Base-by-base conservation (phyloP, 108 stramenopile species). In the Conticribra guillardii region DNA sequence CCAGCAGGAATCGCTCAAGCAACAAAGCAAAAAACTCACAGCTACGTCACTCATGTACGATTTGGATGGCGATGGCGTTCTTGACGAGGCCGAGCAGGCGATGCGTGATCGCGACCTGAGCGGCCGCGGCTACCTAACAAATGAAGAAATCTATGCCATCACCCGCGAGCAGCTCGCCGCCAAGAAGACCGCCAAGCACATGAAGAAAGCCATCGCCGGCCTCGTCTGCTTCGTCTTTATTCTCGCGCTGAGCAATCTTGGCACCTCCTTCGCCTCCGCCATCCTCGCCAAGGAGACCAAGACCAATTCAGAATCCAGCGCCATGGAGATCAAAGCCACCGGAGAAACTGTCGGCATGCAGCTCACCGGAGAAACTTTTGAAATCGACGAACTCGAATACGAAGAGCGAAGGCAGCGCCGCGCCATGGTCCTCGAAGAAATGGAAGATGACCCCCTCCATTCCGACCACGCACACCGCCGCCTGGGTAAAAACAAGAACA, bases 231-330 rank as follows among this genome's bases (percentile, higher is more conserved):
- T 65, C 22, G 32, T 52, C 18, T 3, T 65, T 22, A 34, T 65
- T 14, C 51, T 65, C 1, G 29, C 64, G 18, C 29, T 65, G 51
- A 23, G 21, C 31, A 65, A 65, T 22, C 19, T 65, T 29, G 64
- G 64, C 31, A 65, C 64, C 3, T 65, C 64, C 2, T 28, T 65
- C 3, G 64, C 64, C 31, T 52, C 50, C 28, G 64, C 49, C 14
- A 19, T 53, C 5, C 32, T 65, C 7, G 51, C 48, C 32, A 65
- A 65, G 23, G 51, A 65, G 24, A 62, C 47, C 11, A 27, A 28
- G 3, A 46, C 61, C 8, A 46, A 62, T 27, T n/a, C 24, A 2
- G 26, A 18, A 17, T 47, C 61, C 24, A 23, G 17, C 7, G 45
- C 44, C 24, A 29, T 62, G 27, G 46, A 62, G 28, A 24, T 62